Conservation (phyloP, 176 grass and related monocot genomes). For the Dactylis glomerata region DNA sequence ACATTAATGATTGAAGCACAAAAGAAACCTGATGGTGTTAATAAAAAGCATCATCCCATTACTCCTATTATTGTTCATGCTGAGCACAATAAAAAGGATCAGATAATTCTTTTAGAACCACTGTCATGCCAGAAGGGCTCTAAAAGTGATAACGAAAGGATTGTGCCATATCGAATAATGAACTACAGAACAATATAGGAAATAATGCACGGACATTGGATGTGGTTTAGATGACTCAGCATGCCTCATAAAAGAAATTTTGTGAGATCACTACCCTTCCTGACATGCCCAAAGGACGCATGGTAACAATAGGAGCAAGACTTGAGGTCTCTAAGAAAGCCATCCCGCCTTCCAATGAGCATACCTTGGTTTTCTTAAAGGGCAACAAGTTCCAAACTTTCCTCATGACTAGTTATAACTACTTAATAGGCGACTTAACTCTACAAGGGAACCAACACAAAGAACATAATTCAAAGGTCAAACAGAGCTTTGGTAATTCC, state of each 20-base stretch:
- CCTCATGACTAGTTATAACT: neutral
- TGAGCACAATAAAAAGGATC: neutral
- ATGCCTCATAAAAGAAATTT: neutral
- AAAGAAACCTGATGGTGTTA: neutral
- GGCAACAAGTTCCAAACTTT: neutral
- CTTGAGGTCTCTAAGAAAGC: neutral
- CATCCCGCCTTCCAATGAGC: neutral
- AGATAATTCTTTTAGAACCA: neutral
- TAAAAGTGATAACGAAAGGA: neutral
- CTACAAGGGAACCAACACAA: neutral
- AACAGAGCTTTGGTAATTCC: neutral
- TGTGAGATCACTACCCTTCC: neutral
- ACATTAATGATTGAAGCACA: neutral
- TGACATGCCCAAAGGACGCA: neutral
- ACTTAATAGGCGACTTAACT: neutral
- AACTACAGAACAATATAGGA: neutral
- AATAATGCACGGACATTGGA: neutral
- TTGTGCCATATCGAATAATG: neutral
- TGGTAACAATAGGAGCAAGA: neutral
- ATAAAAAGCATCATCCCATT: slow-evolving; percentile 8
- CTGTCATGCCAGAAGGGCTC: neutral
- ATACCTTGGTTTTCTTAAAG: neutral
- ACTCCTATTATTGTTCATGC: neutral
- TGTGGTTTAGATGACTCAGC: neutral
- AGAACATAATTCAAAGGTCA: neutral